Evolutionary conservation across 2,329 filamentous ascomycete species (phyloP), one percentile per base, ranked within the genome.

Genomic region (Fusarium gaditjirri): DNA sequence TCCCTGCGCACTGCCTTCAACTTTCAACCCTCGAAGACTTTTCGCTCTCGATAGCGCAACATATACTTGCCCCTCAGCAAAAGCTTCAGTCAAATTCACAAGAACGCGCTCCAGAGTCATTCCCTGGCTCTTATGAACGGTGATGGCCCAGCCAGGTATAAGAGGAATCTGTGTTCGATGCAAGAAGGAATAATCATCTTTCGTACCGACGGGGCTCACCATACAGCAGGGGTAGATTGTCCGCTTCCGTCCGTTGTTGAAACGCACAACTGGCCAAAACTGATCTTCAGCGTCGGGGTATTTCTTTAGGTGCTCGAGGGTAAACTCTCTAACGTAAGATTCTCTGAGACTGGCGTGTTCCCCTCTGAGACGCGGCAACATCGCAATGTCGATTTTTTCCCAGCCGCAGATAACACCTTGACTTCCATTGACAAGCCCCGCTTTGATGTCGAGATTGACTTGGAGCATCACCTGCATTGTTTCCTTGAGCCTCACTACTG

Each of bases 51-150:
- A 78, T 4, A 78, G 21, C 6, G 76, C 76, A 6, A 92, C 90
- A 62, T 92, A 92, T 1, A 86, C 85, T 78, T 91, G 89, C 1
- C 89, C 88, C 33, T 84, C 81, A 63, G 87, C 87, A 72, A 91
- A 92, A 0, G 83, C 83, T 9, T 78, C 77, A 1, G 77, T 76
- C 9, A 92, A 75, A 73, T 91, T 80, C 3, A 92, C 87, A 4
- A 86, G 82, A 4, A 89, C 88, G 8, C 85, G 83, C 25, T 91
- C 86, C 5, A 92, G 80, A 5, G 88, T 91, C 83, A 91, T 87
- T 13, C 89, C 88, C 80, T 92, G 88, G 8, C 84, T 84, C 76
- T 90, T 91, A 77, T 92, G 90, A 3, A 91, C 86, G 0, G 86
- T 91, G 74, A 91, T 85, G 0, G 90, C 90, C 87, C 89, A 92